Conservation (phyloP, 2,329 filamentous ascomycete genomes). For the Botrytis byssoidea region DNA sequence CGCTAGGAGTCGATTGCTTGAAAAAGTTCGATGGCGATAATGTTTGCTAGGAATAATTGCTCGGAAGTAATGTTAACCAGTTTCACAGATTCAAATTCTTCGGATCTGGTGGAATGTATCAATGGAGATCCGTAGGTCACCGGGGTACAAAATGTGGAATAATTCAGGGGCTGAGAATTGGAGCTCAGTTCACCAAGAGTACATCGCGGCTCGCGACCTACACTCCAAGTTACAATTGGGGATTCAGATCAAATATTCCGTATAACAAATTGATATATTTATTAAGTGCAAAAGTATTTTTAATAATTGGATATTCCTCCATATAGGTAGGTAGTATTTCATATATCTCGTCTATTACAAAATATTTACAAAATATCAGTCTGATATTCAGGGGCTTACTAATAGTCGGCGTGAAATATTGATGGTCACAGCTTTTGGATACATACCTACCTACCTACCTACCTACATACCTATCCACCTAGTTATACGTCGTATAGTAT, state of each 20-base stretch:
- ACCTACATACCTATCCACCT: background rate
- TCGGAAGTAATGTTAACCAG: background rate
- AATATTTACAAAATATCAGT: background rate
- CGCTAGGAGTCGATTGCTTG: background rate
- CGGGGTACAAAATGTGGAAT: background rate
- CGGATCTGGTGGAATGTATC: conserved; percentile 3
- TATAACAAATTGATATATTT: background rate
- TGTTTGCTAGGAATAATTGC: background rate
- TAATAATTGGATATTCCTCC: background rate
- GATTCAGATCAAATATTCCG: background rate
- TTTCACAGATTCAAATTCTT: background rate
- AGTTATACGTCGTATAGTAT: background rate
- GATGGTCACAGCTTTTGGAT: background rate
- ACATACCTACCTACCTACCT: background rate
- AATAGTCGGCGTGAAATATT: background rate
- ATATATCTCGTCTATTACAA: background rate
- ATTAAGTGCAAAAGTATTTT: background rate
- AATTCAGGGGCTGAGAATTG: conserved; percentile 1
- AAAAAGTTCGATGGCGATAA: background rate
- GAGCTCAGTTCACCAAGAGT: background rate
- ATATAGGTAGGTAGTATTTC: background rate
- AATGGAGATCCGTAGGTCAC: background rate
- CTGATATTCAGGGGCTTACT: background rate
- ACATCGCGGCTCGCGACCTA: background rate
- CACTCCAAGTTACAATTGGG: background rate